Evolutionary conservation across 1,139 yeast species (phyloP).

Genomic region (Yamadazyma triangularis): DNA sequence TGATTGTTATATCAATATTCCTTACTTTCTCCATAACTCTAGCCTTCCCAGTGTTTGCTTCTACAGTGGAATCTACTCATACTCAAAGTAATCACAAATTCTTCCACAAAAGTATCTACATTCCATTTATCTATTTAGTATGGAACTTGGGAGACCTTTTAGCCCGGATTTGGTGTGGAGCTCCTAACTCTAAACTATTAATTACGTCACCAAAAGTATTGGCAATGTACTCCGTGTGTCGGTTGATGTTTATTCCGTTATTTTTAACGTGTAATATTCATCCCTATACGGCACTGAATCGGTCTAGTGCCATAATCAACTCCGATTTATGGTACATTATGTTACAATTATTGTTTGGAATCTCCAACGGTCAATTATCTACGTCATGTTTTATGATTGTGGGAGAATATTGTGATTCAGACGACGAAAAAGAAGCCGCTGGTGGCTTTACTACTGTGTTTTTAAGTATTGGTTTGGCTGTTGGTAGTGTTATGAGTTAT

Average conservation of each 20-base stretch:
- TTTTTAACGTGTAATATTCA: constrained; percentile 66
- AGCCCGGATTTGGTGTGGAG: constrained; percentile 71
- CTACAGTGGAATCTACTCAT: constrained; percentile 55
- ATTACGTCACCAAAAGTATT: constrained; percentile 38
- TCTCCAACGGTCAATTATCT: constrained; percentile 81
- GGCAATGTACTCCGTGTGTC: constrained; percentile 47
- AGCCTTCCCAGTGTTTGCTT: constrained; percentile 87
- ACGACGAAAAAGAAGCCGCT: constrained; percentile 81
- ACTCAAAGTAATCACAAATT: constrained; percentile 23
- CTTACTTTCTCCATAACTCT: constrained; percentile 73
- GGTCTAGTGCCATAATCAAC: constrained; percentile 34
- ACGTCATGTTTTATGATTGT: constrained; percentile 82
- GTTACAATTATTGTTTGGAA: constrained; percentile 74
- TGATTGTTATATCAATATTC: constrained; percentile 67
- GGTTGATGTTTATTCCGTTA: constrained; percentile 58
- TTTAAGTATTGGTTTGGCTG: constrained; percentile 68
- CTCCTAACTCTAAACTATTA: constrained; percentile 32
- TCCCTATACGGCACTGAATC: constrained; percentile 29
- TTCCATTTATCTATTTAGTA: constrained; percentile 69
- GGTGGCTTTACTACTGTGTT: constrained; percentile 87
- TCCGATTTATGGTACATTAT: constrained; percentile 67
- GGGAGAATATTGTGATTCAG: constrained; percentile 52
- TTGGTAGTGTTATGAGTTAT: constrained; percentile 75
- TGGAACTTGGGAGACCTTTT: constrained; percentile 90
- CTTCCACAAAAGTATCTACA: constrained; percentile 48